Conservation (phyloP, 306 rosid species). For the Vigna hirtella region DNA sequence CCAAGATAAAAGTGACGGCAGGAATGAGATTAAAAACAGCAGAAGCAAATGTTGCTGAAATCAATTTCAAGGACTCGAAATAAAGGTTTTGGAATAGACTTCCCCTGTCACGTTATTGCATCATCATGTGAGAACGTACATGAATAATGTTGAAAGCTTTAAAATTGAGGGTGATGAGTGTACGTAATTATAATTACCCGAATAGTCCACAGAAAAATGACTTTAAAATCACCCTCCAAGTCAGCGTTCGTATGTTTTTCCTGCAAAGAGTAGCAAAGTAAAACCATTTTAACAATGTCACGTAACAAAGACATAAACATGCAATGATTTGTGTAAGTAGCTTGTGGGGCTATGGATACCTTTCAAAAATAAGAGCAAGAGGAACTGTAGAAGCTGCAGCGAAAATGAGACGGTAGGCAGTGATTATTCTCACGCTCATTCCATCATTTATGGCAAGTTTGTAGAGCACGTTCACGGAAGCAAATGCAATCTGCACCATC, state of each 20-base stretch:
- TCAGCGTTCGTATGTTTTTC: not conserved
- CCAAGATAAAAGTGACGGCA: not conserved
- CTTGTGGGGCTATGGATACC: slow-evolving; percentile 6
- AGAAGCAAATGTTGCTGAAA: slow-evolving; percentile 5
- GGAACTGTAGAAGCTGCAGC: not conserved
- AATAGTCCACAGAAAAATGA: not conserved
- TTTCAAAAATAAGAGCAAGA: slow-evolving; percentile 48
- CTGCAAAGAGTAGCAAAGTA: not conserved
- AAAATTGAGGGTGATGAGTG: no score
- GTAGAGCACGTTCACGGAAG: slow-evolving; percentile 56
- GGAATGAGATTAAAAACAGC: not conserved
- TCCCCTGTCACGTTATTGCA: slow-evolving; percentile 47
- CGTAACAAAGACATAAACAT: no score
- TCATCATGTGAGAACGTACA: not conserved
- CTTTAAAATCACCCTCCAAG: slow-evolving; percentile 10
- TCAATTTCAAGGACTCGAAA: not conserved
- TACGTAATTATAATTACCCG: not conserved
- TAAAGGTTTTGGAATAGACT: not conserved
- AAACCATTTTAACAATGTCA: not conserved
- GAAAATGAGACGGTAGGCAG: not conserved
- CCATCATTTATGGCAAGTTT: slow-evolving; percentile 59
- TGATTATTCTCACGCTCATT: slow-evolving; percentile 53
- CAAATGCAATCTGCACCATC: slow-evolving; percentile 49
- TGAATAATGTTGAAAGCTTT: no score
- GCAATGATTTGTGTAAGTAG: no score